Evolutionary conservation across 2,329 filamentous ascomycete species (phyloP), one percentile per base, ranked within the genome.

Genomic region (Pyricularia sp.): DNA sequence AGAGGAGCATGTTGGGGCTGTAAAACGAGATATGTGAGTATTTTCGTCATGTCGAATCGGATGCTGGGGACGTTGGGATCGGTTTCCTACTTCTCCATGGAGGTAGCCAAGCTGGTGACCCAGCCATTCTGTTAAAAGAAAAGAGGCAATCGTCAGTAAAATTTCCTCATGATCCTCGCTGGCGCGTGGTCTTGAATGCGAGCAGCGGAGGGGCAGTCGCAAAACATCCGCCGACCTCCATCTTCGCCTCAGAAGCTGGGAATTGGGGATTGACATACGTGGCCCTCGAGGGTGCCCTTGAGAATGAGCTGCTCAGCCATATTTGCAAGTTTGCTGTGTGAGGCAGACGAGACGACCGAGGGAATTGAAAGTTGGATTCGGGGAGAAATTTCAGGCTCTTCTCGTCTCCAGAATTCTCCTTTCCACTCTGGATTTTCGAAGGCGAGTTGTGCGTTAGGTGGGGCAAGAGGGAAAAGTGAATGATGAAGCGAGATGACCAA

Each of bases 1-100:
- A 99, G 79, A 99, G 90, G 82, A 99, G 94, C 94, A 99, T 98
- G 89, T 99, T 98, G 81, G 95, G 95, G 92, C 93, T 88, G 76
- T 72, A 71, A 26, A 61, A 66, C 70, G 73, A 69, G 72, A 72
- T 75, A 71, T 74, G 75, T 76, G 70, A 71, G 64, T 59, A 69
- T 66, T 67, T 69, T 69, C 28, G 63, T 30, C 66, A 61, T 5
- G 30, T 30, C 28, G 42, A 42, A 25, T 58, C 25, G 25, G 26
- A 23, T 9, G 20, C 6, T n/a, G 12, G 7, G 10, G 50, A 23
- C 12, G 25, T 11, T 30, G 65, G 65, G 31, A 23, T 10, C 67
- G 67, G 69, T 68, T 72, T 78, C 90, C 81, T 90, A 96, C 93
- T 97, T 97, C 91, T 98, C 94, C 86, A 97, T 91, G 78, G 94